Base-by-base conservation (phyloP, 2,329 filamentous ascomycete species). In the Eutypella sp. region DNA sequence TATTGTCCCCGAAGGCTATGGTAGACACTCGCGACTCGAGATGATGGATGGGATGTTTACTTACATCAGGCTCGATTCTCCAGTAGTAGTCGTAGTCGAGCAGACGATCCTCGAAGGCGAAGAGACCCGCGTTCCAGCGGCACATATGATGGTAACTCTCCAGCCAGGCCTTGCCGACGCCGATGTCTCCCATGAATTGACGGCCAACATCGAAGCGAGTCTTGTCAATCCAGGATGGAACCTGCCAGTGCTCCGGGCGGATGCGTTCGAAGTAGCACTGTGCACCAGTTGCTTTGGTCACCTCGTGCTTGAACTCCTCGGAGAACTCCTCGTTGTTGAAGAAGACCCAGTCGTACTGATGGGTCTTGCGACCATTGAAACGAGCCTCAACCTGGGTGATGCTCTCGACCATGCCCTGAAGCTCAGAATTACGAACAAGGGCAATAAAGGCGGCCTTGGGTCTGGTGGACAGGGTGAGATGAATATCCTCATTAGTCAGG, bases 331-430 rank as follows among this genome's bases (percentile, higher is more conserved):
- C 79, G 57, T 89, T 82, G 66, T 91, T 93, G 75, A 93, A 89
- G 69, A 95, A 92, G 36, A 87, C 84, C 85, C 89, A 95, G 38
- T 89, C 86, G 60, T 95, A 95, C 58, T 86, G 85, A 71, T 89
- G 61, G 7, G 52, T 61, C n/a, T 43, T 86, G 53, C 88, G 89
- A 60, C 72, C 70, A 61, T 95, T 95, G 84, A 88, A 95, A 9
- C 83, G 85, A 46, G 78, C 70, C 63, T 90, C 86, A 40, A 90
- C 68, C 58, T 95, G 85, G 24, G 67, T 67, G 73, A 95, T 89
- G 27, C 82, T 85, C 54, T 78, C 74, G 11, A 89, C 68, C 62
- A 90, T 77, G 7, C 82, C 80, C 6, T 77, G 65, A 11, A 89
- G 66, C 62, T 91, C 86, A 52, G 80, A 76, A 53, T 90, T 89